Conservation (phyloP, 495 filamentous ascomycete species). For the Cercophora sp. region DNA sequence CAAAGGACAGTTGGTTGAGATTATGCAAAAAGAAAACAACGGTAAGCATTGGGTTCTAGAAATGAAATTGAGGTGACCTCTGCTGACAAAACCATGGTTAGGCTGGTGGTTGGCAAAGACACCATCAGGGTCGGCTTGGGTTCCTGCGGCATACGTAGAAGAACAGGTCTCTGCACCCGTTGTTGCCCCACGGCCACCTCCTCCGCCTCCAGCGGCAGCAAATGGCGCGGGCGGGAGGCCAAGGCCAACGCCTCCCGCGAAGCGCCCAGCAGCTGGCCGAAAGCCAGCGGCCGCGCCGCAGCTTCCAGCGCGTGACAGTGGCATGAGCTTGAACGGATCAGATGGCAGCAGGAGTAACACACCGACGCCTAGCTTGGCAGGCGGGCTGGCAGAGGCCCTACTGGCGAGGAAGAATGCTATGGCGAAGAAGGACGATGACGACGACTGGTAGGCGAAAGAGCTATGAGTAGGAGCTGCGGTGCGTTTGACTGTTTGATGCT, state of each 20-base stretch:
- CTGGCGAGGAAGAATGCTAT: slow-evolving; percentile 59
- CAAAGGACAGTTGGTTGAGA: slow-evolving; percentile 74
- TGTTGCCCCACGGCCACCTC: slow-evolving; percentile 40
- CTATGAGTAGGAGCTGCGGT: neutral
- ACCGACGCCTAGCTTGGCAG: slow-evolving; percentile 68
- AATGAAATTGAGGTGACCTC: neutral
- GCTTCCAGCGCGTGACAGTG: slow-evolving; percentile 64
- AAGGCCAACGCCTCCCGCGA: slow-evolving; percentile 78
- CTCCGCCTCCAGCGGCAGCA: slow-evolving; percentile 43
- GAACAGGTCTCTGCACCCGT: slow-evolving; percentile 59
- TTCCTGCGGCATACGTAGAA: slow-evolving; percentile 87
- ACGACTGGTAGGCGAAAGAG: slow-evolving; percentile 51
- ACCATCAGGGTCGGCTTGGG: slow-evolving; percentile 74
- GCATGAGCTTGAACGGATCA: slow-evolving; percentile 68
- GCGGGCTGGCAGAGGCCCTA: slow-evolving; percentile 79
- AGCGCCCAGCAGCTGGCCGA: slow-evolving; percentile 67
- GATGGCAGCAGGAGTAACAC: slow-evolving; percentile 67
- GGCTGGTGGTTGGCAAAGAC: slow-evolving; percentile 94
- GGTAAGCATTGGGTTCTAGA: slow-evolving; percentile 56
- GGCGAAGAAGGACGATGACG: slow-evolving; percentile 73
- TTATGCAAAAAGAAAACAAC: slow-evolving; percentile 84
- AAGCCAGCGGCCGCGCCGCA: slow-evolving; percentile 60
- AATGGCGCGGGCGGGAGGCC: slow-evolving; percentile 48
- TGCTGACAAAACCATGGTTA: slow-evolving; percentile 33
- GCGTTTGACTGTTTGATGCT: slow-evolving; percentile 1